phyloP scores from a whole-genome alignment of 1,139 yeast genomes.

The Nematodospora anomalae region DNA sequence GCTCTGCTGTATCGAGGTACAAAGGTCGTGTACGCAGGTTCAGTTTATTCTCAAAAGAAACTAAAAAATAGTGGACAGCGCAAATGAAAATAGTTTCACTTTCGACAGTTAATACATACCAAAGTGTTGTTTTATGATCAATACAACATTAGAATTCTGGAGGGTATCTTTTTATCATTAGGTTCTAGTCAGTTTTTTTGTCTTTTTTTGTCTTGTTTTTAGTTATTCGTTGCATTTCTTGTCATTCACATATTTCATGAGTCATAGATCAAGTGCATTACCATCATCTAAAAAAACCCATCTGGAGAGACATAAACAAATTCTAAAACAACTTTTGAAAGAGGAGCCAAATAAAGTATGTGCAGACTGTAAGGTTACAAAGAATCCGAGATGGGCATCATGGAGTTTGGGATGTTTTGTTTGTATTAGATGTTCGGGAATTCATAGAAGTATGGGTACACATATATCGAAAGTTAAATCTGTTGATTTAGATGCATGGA shows the following conservation, averaged over 20 bases:
- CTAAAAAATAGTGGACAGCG: neutral
- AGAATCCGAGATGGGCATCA: conserved; percentile 97
- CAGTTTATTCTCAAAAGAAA: too few species aligned
- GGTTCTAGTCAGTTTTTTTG: neutral
- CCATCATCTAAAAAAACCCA: conserved; percentile 47
- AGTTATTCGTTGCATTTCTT: conserved; percentile 1
- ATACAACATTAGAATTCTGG: neutral
- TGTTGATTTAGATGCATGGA: conserved; percentile 95
- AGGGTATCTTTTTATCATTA: neutral
- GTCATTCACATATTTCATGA: conserved; percentile 14
- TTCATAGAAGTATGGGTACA: conserved; percentile 93
- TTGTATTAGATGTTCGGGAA: conserved; percentile 91
- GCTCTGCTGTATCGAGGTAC: too few species aligned
- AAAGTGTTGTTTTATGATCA: neutral
- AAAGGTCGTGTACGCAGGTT: too few species aligned
- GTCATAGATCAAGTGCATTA: conserved; percentile 22
- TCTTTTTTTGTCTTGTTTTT: conserved; percentile 1
- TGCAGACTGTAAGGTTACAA: conserved; percentile 86
- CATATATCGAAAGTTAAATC: conserved; percentile 86
- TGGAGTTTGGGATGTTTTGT: conserved; percentile 93
- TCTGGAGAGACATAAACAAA: conserved; percentile 61
- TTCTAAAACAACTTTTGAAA: conserved; percentile 68
- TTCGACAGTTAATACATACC: neutral
- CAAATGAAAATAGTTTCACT: neutral
- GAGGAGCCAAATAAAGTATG: conserved; percentile 77